A percentile compares a stretch with the other conserved stretches of the same genome.
Evolutionary conservation across 148 eudicot genomes (phyloP).

Genomic region (Fagopyrum esculentum): DNA sequence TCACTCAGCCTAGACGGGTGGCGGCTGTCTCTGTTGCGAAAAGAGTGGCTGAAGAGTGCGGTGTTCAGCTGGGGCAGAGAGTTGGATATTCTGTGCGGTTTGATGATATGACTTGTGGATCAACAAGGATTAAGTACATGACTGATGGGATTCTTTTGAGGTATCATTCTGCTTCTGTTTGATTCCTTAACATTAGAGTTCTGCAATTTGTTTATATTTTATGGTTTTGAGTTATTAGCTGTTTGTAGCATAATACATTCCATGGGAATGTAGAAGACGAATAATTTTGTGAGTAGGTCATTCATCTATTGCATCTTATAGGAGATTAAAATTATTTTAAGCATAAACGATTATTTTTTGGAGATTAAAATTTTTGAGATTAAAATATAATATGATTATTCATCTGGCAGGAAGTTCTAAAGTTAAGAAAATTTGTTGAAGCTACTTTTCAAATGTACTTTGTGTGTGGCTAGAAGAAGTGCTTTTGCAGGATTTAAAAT

Average conservation of each 20-base stretch:
- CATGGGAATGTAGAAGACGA: not conserved
- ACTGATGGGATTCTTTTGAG: slow-evolving; percentile 89
- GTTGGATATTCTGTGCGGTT: slow-evolving; percentile 95
- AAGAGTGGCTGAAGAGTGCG: slow-evolving; percentile 95
- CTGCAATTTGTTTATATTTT: not conserved
- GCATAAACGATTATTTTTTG: not conserved
- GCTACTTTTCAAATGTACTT: not conserved
- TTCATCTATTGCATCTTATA: not conserved
- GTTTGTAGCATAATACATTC: not conserved
- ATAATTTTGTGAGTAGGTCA: not conserved
- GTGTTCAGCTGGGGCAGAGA: slow-evolving; percentile 61
- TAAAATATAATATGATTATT: not conserved
- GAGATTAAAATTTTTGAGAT: not conserved
- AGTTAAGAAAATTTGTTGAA: not conserved
- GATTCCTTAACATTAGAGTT: not conserved
- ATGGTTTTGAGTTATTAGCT: not conserved
- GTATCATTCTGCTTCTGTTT: slow-evolving; percentile 26
- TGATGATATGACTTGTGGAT: slow-evolving; percentile 76
- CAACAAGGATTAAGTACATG: slow-evolving; percentile 94
- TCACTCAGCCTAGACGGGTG: slow-evolving; percentile 98
- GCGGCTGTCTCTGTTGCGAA: slow-evolving; percentile 93
- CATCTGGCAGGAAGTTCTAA: not conserved
- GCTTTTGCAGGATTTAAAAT: not conserved
- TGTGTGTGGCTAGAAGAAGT: not conserved
- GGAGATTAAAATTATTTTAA: not conserved